Evolutionary conservation across 148 eudicot species (phyloP).

Genomic region (Dysphania ambrosioides): DNA sequence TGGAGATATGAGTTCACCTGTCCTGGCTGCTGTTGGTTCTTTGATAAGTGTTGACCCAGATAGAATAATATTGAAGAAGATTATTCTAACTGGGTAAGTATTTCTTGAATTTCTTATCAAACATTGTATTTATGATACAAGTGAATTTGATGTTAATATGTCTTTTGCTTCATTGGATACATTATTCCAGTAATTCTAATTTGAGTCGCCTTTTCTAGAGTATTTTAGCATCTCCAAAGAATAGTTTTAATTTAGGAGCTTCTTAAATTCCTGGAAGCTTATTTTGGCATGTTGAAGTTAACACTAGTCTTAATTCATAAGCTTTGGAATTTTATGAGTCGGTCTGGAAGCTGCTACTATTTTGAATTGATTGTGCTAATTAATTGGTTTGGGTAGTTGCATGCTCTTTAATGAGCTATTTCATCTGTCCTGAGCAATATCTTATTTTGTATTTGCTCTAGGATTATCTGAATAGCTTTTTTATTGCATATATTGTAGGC

Average conservation of each 20-base stretch:
- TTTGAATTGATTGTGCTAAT: not conserved
- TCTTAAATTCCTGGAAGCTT: not conserved
- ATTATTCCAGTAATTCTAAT: not conserved
- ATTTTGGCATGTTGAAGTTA: not conserved
- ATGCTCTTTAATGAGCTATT: not conserved
- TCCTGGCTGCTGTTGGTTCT: slow-evolving; percentile 84
- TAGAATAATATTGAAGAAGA: slow-evolving; percentile 79
- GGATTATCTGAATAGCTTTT: not conserved
- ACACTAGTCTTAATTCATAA: not conserved
- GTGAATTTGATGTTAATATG: not conserved
- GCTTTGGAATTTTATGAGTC: no score
- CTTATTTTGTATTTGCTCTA: not conserved
- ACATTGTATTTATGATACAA: not conserved
- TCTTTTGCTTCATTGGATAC: not conserved
- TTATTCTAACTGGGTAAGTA: slow-evolving; percentile 81
- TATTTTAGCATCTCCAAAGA: not conserved
- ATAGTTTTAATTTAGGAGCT: not conserved
- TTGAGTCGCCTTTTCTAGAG: not conserved
- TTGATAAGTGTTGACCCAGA: slow-evolving; percentile 69
- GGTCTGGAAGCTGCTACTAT: not conserved
- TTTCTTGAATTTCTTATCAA: not conserved
- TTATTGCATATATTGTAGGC: not conserved
- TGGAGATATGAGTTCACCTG: slow-evolving; percentile 38
- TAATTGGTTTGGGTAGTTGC: no score
- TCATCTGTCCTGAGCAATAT: not conserved